Evolutionary conservation across 345 rosid species (phyloP), one percentile per base, ranked within the genome.

Genomic region (Gossypium longicalyx): DNA sequence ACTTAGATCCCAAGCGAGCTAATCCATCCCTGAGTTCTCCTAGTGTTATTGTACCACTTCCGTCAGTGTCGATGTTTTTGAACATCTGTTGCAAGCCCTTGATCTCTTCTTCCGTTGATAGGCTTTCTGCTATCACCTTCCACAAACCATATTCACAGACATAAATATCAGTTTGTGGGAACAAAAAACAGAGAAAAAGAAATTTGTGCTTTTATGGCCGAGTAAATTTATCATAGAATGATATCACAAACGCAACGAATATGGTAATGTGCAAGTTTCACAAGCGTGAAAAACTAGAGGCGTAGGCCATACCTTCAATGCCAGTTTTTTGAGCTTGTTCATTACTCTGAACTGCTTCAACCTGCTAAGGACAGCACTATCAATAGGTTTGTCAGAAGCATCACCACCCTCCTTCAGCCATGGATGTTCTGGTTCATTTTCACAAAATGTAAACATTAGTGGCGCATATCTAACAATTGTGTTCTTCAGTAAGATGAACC

Each of bases 321-420:
- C 97, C 53, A 94, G 94, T 83, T 89, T 89, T 86, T 92, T 92
- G 67, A 94, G 82, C 83, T 94, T 94, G 83, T 94, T 94, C 95
- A 88, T 89, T n/a, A 89, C 95, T 38, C 95, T 87, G 76, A 94
- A 91, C 76, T 92, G 97, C 86, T 87, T 94, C 89, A 94, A 84
- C 86, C 98, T 89, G 25, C 67, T 75, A 23, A 88, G 90, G 62
- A 92, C 98, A 22, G 93, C 98, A 47, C 89, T 92, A 74, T 88
- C 88, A 2, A 94, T 87, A n/a, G 97, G 95, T 75, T 80, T 86
- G 78, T 91, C 97, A 12, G 97, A 88, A 34, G 87, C 85, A 49
- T 69, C 81, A 12, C 77, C 86, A 44, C 83, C 90, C 71, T 81
- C 85, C 80, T 76, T 87, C 77, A 93, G 63, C 98, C 97, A 94